Base-by-base conservation (phyloP, 371 early-diverging fungal species). In the Rhizopus stolonifer region DNA sequence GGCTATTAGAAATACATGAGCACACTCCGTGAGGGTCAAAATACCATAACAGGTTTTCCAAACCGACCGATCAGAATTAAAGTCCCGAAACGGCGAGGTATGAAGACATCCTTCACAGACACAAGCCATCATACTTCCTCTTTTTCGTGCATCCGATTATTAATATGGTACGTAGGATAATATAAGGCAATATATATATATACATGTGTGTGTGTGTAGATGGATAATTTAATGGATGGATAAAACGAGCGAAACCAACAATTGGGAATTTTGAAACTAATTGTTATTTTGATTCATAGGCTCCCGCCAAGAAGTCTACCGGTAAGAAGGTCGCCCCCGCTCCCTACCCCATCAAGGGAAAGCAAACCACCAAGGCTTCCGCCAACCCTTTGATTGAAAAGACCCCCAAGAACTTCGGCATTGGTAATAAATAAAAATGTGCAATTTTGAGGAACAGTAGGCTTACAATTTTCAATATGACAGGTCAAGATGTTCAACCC, bases 281-380 rank as follows among this genome's bases (percentile, higher is more conserved):
- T 11, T 19, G 18, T 33, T 46, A 26, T 48, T 23, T 13, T 42
- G 43, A 22, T 9, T 1, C 15, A 5, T 45, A 26, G 22, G 25
- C 71, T 45, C 61, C 75, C 52, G 59, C 69, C 49, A 74, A 74
- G 77, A 77, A 77, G 64, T 75, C 81, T 61, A 60, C 69, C 57
- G 69, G 74, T 65, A 93, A 92, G 85, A 95, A 95, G 89, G 93
- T 93, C 59, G 98, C 96, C 45, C 82, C 96, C 50, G 86, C 93
- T 55, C 95, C 96, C 61, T 82, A 80, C 72, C 81, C 88, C 59
- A 80, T 77, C 66, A 83, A 82, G 79, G 72, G 74, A 61, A 87
- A 85, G 80, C 56, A 60, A 38, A 56, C 79, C 58, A 69, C 88
- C 64, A 87, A 87, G 81, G 71, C 76, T 58, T 71, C 80, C 56